phyloP scores from a whole-genome alignment of 2,329 filamentous ascomycete genomes.

The Ambrosiella cleistominuta region DNA sequence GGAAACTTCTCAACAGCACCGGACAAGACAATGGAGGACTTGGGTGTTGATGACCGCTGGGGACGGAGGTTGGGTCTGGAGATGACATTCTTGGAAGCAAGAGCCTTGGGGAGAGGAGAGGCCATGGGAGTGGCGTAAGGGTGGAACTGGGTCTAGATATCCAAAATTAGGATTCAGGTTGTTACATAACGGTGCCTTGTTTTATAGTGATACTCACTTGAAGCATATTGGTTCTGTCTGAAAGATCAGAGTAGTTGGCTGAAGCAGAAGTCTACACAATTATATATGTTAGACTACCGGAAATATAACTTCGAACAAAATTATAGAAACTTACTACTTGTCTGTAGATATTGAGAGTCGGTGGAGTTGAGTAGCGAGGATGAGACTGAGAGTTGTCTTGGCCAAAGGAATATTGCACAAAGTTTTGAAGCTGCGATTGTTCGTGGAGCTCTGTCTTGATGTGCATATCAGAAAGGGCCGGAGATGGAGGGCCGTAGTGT shows the following conservation, averaged over 20 bases:
- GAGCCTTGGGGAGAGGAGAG: conserved; percentile 3
- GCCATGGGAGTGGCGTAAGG: conserved; percentile 11
- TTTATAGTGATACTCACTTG: neutral
- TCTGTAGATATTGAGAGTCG: neutral
- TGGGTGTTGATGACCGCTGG: conserved; percentile 1
- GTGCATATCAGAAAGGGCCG: conserved; percentile 21
- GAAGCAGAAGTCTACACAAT: neutral
- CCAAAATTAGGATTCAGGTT: neutral
- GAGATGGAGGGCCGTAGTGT: conserved; percentile 26
- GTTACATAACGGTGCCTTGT: neutral
- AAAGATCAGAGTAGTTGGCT: neutral
- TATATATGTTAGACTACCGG: neutral
- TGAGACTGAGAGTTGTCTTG: neutral
- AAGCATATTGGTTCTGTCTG: neutral
- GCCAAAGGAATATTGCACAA: neutral
- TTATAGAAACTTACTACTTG: neutral
- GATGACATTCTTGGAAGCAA: neutral
- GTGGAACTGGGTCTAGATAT: neutral
- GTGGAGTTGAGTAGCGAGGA: neutral
- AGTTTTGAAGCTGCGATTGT: neutral
- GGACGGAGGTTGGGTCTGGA: conserved; percentile 7
- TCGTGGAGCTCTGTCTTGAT: neutral
- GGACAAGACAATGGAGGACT: neutral
- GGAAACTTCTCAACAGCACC: conserved; percentile 11
- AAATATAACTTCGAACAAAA: neutral